Conservation (phyloP, 257 asterid species). For the Gentiana macrophylla region DNA sequence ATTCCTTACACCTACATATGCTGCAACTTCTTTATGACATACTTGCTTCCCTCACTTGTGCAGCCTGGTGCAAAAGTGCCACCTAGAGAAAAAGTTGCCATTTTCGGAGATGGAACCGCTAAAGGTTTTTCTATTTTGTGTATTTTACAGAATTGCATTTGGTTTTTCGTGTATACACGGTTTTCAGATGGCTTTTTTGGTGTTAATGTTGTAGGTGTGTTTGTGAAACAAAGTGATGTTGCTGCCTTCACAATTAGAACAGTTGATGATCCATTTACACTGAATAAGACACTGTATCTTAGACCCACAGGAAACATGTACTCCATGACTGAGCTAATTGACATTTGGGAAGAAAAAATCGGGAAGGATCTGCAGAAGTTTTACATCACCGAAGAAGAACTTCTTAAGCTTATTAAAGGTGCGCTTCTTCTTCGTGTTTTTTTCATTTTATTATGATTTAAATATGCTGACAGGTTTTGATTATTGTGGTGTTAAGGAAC, state of each 20-base stretch:
- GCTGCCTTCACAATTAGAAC: constrained; percentile 77
- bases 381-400: constrained; percentile 45
- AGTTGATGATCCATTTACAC: constrained; percentile 62
- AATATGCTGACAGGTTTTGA: background rate
- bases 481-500: constrained; percentile 36
- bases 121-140: constrained; percentile 28
- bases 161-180: background rate
- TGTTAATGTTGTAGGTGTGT: constrained; percentile 37
- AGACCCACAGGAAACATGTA: constrained; percentile 72
- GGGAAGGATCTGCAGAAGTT: constrained; percentile 48
- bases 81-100: constrained; percentile 64
- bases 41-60: constrained; percentile 71
- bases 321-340: constrained; percentile 71
- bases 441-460: background rate
- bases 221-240: constrained; percentile 67
- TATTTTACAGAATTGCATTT: too few species aligned
- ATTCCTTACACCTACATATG: constrained; percentile 75
- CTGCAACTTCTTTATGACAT: constrained; percentile 75
- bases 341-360: constrained; percentile 75
- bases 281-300: constrained; percentile 53
- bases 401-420: constrained; percentile 59
- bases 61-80: constrained; percentile 68
- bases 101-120: constrained; percentile 72
- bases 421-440: background rate
- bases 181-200: background rate